Evolutionary conservation across 306 rosid genomes (phyloP).

Genomic region (Castanopsis chinensis): DNA sequence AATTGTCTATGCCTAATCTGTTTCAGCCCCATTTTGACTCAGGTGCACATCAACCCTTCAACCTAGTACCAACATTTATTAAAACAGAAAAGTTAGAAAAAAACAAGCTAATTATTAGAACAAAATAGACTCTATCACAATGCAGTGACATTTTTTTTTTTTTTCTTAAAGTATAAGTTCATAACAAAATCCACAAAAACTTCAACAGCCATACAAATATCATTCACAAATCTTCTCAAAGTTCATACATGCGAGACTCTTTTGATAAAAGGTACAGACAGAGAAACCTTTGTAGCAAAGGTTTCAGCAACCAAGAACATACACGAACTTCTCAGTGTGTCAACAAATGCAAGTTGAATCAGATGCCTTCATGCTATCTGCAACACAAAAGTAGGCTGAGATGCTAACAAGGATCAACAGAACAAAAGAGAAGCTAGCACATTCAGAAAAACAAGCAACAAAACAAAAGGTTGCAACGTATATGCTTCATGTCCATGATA

Average conservation of each 20-base stretch:
- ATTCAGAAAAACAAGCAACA: neutral
- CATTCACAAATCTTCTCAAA: slow-evolving; percentile 34
- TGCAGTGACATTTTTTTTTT: slow-evolving; percentile 24
- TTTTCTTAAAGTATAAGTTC: slow-evolving; percentile 5
- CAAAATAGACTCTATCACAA: slow-evolving; percentile 27
- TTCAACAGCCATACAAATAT: slow-evolving; percentile 38
- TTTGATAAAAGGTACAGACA: slow-evolving; percentile 26
- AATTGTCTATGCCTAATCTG: neutral
- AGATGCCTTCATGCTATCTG: slow-evolving; percentile 1
- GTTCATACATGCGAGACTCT: slow-evolving; percentile 40
- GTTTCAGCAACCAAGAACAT: slow-evolving; percentile 7
- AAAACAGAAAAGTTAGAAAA: neutral
- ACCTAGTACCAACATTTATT: neutral
- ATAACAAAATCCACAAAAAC: slow-evolving; percentile 28
- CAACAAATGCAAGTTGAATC: slow-evolving; percentile 31
- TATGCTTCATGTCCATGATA: neutral
- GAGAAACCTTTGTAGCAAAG: slow-evolving; percentile 22
- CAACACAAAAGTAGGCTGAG: neutral
- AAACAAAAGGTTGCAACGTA: neutral
- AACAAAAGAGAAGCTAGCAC: neutral
- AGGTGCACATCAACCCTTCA: no score
- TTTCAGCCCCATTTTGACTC: neutral
- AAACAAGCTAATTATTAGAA: slow-evolving; percentile 24
- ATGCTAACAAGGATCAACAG: neutral
- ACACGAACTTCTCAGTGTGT: slow-evolving; percentile 11